Conservation (phyloP, 306 rosid species). For the Hylodesmum podocarpum region DNA sequence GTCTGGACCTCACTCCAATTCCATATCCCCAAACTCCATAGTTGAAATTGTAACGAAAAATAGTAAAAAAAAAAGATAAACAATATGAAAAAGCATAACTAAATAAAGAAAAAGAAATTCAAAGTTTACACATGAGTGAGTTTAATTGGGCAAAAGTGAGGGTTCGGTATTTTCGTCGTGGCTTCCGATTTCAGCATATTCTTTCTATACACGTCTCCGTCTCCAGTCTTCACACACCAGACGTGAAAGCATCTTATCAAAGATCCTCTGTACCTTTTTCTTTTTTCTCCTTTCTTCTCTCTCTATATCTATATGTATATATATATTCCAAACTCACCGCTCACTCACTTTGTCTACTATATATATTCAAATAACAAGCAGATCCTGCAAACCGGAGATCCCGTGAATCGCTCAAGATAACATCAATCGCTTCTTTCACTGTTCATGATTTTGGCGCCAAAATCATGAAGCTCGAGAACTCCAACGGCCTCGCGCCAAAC, state of each 20-base stretch:
- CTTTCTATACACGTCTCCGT: slow-evolving; percentile 31
- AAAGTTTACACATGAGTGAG: background rate
- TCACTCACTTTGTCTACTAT: background rate
- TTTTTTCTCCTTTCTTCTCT: background rate
- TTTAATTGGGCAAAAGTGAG: background rate
- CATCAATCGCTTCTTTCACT: slow-evolving; percentile 7
- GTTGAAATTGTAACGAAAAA: background rate
- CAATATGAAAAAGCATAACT: background rate
- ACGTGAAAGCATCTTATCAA: slow-evolving; percentile 34
- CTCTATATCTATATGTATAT: background rate
- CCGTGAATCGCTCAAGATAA: slow-evolving; percentile 33
- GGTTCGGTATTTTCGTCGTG: slow-evolving; percentile 6
- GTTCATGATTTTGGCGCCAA: slow-evolving; percentile 46
- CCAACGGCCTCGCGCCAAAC: slow-evolving; percentile 31
- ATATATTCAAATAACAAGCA: background rate
- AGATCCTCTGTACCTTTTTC: slow-evolving; percentile 19
- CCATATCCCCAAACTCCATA: too few relatives aligned
- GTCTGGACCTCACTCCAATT: too few relatives aligned
- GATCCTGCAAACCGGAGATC: slow-evolving; percentile 33
- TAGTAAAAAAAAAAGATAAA: background rate
- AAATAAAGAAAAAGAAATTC: background rate
- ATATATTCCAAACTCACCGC: background rate
- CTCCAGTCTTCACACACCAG: background rate
- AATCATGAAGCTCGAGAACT: slow-evolving; percentile 49
- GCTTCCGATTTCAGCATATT: slow-evolving; percentile 32